Base-by-base conservation (phyloP, 2,329 filamentous ascomycete species). In the Stagonosporopsis vannaccii region DNA sequence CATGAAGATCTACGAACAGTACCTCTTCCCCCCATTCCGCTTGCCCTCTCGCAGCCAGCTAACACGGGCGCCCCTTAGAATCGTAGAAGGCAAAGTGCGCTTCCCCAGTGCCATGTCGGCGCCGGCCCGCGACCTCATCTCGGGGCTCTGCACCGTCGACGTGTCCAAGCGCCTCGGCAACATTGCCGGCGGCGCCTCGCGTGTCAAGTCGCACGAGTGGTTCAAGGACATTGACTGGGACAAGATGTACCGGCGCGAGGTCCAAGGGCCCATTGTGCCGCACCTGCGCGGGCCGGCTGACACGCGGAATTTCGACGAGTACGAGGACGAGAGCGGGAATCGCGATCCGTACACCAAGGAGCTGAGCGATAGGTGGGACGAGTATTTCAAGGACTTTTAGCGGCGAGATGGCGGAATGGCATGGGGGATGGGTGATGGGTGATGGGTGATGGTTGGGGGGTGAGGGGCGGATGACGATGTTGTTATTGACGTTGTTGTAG, bases 1-100 rank as follows among this genome's bases (percentile, higher is more conserved):
- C 1, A 90, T 94, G 63, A 91, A 93, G 73, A 94, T 94, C 56
- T 94, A 94, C 77, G 91, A 92, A 74, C 85, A 83, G 78, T 80
- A 69, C 54, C 73, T 28, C 20, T n/a, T 61, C 7, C 20, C 3
- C n/a, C n/a, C n/a, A n/a, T 25, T 33, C 28, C 11, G 12, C 22
- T 22, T 11, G 11, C 9, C 11, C 2, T 19, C 8, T 26, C 28
- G 6, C 4, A 9, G 15, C 12, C 23, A 8, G 2, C 13, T 25
- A 15, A 11, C 42, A 55, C 33, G 59, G 59, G 6, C 9, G n/a
- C 6, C 19, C 8, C 5, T 7, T 54, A 91, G 89, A 76, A 94
- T 94, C 67, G 87, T 94, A 26, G 88, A 91, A 73, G 90, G 90
- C 67, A 88, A 89, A 30, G 84, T 94, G 59, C 81, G 87, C 54